phyloP scores from a whole-genome alignment of 208 protist species.

The Leishmania guyanensis region DNA sequence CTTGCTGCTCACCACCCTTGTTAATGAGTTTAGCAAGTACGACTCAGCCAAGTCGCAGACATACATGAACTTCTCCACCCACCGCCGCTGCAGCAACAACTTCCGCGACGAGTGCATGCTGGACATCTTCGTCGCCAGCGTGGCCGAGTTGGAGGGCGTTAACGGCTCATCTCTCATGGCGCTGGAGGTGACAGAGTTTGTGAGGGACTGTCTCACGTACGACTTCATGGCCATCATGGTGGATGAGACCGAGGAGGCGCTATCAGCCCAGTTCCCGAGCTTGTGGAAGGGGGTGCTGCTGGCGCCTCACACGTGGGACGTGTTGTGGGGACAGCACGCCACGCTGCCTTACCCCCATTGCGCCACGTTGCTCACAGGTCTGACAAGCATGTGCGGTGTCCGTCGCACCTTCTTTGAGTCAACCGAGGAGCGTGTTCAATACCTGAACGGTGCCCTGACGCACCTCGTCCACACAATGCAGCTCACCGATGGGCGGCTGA shows the following conservation, averaged over 20 bases:
- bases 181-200: slow-evolving; percentile 53
- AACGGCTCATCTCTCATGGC: slow-evolving; percentile 27
- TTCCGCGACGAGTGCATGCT: slow-evolving; percentile 73
- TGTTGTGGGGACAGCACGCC: slow-evolving; percentile 81
- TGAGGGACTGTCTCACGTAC: slow-evolving; percentile 65
- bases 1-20: slow-evolving; percentile 57
- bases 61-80: slow-evolving; percentile 73
- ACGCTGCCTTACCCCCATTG: slow-evolving; percentile 72
- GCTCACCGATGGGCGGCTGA: slow-evolving; percentile 56
- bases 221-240: slow-evolving; percentile 89
- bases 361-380: slow-evolving; percentile 53
- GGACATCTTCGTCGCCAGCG: slow-evolving; percentile 52
- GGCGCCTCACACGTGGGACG: slow-evolving; percentile 39
- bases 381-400: slow-evolving; percentile 73
- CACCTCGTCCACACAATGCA: slow-evolving; percentile 40
- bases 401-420: slow-evolving; percentile 83
- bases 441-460: slow-evolving; percentile 53
- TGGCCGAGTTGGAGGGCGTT: slow-evolving; percentile 54
- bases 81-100: slow-evolving; percentile 82
- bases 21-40: slow-evolving; percentile 72
- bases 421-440: slow-evolving; percentile 61
- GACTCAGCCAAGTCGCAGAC: slow-evolving; percentile 67
- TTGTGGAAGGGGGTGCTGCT: slow-evolving; percentile 68
- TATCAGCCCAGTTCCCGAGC: slow-evolving; percentile 75
- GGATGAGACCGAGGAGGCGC: slow-evolving; percentile 82